These are phyloP conservation scores for Calvatia gigantea DNA, from an alignment of 768 basidiomycete genomes.

Conservation along the genomic window DNA sequence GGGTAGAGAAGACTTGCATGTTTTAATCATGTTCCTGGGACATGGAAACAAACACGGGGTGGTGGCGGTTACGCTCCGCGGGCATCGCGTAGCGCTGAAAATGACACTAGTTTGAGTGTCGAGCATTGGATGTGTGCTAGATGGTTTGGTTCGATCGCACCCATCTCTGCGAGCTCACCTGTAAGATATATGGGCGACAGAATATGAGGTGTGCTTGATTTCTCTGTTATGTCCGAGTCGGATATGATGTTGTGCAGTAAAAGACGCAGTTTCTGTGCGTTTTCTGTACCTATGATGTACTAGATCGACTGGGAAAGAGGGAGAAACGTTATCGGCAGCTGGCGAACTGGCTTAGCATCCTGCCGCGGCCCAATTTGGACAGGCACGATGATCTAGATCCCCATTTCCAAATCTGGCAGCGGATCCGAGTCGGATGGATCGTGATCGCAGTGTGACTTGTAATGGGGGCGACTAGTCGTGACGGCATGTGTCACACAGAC, in stretches of 20 bases:
- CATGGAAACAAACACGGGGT: not conserved
- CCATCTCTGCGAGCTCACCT: not conserved
- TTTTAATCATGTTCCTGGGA: not conserved
- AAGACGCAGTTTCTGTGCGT: not conserved
- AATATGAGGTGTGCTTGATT: not conserved
- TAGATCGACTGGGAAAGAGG: not conserved
- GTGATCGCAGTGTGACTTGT: not conserved
- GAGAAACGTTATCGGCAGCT: not conserved
- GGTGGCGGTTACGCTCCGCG: not conserved
- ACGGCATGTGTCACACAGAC: slow-evolving; percentile 6
- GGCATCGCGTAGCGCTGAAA: not conserved
- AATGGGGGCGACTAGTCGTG: not conserved
- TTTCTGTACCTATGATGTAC: not conserved
- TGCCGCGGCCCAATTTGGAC: slow-evolving; percentile 10
- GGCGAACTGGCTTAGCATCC: not conserved
- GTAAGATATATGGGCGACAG: not conserved
- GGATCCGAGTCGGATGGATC: slow-evolving; percentile 15
- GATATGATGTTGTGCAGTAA: not conserved
- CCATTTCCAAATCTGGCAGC: not conserved
- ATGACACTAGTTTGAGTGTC: not conserved
- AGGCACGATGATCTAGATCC: slow-evolving; percentile 8
- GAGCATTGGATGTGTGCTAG: not conserved
- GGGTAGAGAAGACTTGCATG: not conserved
- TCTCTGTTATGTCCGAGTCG: not conserved
- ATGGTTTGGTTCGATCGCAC: slow-evolving; percentile 2